phyloP scores from a whole-genome alignment of 345 rosid genomes.

The Excoecaria agallocha region DNA sequence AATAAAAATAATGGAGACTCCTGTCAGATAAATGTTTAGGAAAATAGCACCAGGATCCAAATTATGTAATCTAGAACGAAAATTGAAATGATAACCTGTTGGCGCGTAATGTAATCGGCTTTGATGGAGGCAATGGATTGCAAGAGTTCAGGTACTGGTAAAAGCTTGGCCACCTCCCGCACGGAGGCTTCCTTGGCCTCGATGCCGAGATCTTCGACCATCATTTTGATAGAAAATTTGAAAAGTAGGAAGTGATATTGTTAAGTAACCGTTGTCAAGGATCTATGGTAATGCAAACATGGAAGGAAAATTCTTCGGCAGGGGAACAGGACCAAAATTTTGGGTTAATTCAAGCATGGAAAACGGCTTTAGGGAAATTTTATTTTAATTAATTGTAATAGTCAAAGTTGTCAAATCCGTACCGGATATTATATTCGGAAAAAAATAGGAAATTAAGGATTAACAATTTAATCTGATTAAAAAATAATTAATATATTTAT shows the following conservation, averaged over 20 bases:
- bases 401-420: too few species aligned
- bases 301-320: too few species aligned
- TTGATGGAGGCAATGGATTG: slow-evolving; percentile 79
- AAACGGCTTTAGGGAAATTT: too few species aligned
- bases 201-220: slow-evolving; percentile 82
- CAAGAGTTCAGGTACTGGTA: slow-evolving; percentile 85
- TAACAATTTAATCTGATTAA: too few species aligned
- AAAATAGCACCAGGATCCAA: neutral
- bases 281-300: too few species aligned
- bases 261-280: too few species aligned
- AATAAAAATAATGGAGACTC: neutral
- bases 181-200: slow-evolving; percentile 99
- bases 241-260: neutral
- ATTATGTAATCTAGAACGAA: neutral
- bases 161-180: slow-evolving; percentile 93
- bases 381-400: too few species aligned
- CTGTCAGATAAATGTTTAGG: neutral
- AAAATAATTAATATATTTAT: too few species aligned
- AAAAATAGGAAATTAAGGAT: too few species aligned
- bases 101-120: slow-evolving; percentile 92
- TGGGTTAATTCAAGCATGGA: too few species aligned
- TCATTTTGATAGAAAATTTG: neutral
- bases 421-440: too few species aligned
- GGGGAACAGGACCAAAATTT: too few species aligned
- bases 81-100: slow-evolving; percentile 56